Percentiles rank a stretch among this genome's conserved stretches.
phyloP scores from a whole-genome alignment of 257 asterid species.

The Fraxinus americana region DNA sequence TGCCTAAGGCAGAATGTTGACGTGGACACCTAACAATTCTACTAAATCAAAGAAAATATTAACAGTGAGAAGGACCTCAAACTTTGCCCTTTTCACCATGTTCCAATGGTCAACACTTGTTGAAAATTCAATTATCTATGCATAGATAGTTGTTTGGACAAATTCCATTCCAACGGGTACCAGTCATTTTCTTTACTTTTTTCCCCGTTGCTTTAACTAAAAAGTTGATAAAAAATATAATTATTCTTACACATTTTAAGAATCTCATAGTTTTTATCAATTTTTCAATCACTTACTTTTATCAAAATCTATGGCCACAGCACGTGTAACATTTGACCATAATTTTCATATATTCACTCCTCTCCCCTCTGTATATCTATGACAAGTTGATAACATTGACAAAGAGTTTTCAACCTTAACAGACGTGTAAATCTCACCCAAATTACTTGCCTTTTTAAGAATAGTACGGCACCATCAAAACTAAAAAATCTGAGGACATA shows the following conservation, averaged over 20 bases:
- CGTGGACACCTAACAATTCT: background rate
- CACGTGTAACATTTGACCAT: background rate
- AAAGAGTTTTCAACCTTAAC: background rate
- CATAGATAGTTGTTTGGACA: background rate
- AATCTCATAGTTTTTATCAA: no score
- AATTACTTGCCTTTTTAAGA: background rate
- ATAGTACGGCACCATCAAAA: background rate
- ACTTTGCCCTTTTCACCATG: conserved; percentile 14
- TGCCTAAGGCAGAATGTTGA: background rate
- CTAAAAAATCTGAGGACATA: background rate
- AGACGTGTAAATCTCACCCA: background rate
- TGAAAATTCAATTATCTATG: background rate
- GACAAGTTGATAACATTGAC: background rate
- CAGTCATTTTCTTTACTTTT: background rate
- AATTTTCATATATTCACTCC: background rate
- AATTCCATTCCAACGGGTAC: background rate
- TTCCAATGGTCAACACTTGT: background rate
- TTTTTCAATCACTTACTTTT: no score
- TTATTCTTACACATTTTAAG: no score
- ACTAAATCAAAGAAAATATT: background rate
- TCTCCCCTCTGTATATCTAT: background rate
- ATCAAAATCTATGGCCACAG: no score
- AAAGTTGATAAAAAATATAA: no score
- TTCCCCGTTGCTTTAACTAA: background rate
- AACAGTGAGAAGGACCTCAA: background rate